Conservation (phyloP, 768 basidiomycete species). For the Mycena leptocephala region DNA sequence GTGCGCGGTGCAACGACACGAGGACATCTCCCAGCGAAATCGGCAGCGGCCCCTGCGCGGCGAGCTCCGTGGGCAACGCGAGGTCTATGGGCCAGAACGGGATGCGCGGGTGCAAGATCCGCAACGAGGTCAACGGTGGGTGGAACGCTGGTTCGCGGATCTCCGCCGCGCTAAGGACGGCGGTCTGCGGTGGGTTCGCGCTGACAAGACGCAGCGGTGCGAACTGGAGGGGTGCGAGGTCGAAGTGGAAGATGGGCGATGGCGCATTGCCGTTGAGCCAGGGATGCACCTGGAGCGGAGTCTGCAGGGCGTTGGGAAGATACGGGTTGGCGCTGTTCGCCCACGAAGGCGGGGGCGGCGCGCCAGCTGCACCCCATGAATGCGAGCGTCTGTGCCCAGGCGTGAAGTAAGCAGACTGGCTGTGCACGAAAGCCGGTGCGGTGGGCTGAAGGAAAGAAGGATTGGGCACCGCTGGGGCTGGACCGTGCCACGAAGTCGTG, state of each 20-base stretch:
- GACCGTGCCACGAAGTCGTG: constrained; percentile 14
- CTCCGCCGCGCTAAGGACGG: constrained; percentile 31
- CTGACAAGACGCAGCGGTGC: not conserved
- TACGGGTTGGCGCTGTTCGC: not conserved
- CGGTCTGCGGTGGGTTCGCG: not conserved
- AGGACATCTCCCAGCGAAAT: constrained; percentile 28
- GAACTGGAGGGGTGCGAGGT: constrained; percentile 49
- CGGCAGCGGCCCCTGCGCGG: not conserved
- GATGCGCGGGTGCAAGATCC: constrained; percentile 57
- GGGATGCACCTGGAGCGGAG: not conserved
- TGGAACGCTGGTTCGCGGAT: constrained; percentile 55
- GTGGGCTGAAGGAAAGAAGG: constrained; percentile 7
- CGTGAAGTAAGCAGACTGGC: not conserved
- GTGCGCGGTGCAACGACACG: constrained; percentile 1
- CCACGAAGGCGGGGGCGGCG: not conserved
- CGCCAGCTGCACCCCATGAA: not conserved
- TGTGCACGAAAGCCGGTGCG: not conserved
- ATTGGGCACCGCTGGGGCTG: not conserved
- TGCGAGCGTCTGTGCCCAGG: constrained; percentile 11
- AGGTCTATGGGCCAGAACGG: constrained; percentile 60
- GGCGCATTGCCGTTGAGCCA: constrained; percentile 52
- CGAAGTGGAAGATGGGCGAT: constrained; percentile 53
- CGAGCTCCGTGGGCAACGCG: constrained; percentile 22
- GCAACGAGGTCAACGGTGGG: constrained; percentile 55
- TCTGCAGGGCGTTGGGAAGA: not conserved